Conservation (phyloP, 1,284 basidiomycete genomes). For the Apiotrichum gracile region DNA sequence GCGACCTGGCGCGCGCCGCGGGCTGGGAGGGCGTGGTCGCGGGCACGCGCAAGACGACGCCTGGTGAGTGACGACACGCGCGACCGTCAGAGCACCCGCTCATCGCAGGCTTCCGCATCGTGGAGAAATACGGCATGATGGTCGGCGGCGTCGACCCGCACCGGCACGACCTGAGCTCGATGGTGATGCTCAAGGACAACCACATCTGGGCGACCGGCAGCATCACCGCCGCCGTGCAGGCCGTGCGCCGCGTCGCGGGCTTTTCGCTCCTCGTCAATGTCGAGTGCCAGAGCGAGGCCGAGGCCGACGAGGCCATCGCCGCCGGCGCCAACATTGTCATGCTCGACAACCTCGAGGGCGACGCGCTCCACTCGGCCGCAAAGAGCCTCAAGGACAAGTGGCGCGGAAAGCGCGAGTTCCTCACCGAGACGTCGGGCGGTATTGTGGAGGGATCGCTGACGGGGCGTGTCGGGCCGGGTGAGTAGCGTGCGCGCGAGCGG, state of each 20-base stretch:
- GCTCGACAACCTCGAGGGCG: constrained; percentile 91
- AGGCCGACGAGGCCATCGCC: constrained; percentile 91
- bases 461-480: constrained; percentile 32
- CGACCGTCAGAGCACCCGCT: background rate
- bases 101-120: constrained; percentile 73
- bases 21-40: constrained; percentile 88
- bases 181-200: constrained; percentile 99
- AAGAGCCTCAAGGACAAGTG: constrained; percentile 59
- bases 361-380: constrained; percentile 63
- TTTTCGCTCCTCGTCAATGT: constrained; percentile 92
- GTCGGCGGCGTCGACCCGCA: constrained; percentile 96
- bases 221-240: constrained; percentile 77
- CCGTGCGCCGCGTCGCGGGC: constrained; percentile 82
- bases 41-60: constrained; percentile 96
- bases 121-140: constrained; percentile 99
- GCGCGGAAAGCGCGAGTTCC: constrained; percentile 64
- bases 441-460: constrained; percentile 69
- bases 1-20: constrained; percentile 68
- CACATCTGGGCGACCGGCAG: constrained; percentile 94
- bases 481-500: too few relatives aligned
- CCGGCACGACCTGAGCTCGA: constrained; percentile 91
- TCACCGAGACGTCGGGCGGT: constrained; percentile 86
- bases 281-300: constrained; percentile 79
- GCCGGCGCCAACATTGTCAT: constrained; percentile 97
- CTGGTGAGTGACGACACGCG: constrained; percentile 52